Evolutionary conservation across 176 grass and related monocot genomes (phyloP), one percentile per base, ranked within the genome.

Genomic region (Carex cristatella): DNA sequence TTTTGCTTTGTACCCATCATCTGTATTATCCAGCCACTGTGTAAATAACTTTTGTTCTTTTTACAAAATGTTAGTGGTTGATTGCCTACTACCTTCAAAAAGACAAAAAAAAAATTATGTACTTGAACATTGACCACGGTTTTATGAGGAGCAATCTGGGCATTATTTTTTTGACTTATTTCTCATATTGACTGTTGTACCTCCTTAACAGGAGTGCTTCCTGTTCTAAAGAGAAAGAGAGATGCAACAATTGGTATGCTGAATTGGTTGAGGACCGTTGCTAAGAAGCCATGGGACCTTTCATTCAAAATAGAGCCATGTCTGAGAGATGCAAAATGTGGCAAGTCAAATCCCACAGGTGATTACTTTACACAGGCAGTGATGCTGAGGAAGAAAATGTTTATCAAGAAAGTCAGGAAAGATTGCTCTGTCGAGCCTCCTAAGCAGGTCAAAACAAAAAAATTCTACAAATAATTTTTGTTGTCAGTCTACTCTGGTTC

Each of bases 361-460:
- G 46, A 76, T 76, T 31, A 55, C 72, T 55, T 76, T 10, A 76
- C 19, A 54, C 48, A 12, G 46, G 72, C 11, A 55, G 19, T 76
- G 72, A 76, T 55, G 44, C 46, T 76, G 48, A 76, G 72, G 19
- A n/a, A 54, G 48, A 48, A 76, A 76, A 76, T 76, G 72, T 76
- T 31, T 55, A 15, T 55, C 48, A 76, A 76, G 72, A 76, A 76
- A 31, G 31, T 76, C 72, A 76, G 72, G 48, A 76, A 76, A 76
- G 72, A 76, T 76, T 53, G 72, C 42, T 76, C 72, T 76, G 72
- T 31, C 11, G 23, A 54, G 19, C 3, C 19, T 53, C 72, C 72
- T 76, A 76, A 54, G 48, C 19, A 76, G 72, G 72, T 76, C 54
- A 76, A 23, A 23, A 23, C 23, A 23, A 23, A 23, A 23, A 23